Evolutionary conservation across 805 yeast species (phyloP), one percentile per base, ranked within the genome.

Genomic region (Candida maesae): DNA sequence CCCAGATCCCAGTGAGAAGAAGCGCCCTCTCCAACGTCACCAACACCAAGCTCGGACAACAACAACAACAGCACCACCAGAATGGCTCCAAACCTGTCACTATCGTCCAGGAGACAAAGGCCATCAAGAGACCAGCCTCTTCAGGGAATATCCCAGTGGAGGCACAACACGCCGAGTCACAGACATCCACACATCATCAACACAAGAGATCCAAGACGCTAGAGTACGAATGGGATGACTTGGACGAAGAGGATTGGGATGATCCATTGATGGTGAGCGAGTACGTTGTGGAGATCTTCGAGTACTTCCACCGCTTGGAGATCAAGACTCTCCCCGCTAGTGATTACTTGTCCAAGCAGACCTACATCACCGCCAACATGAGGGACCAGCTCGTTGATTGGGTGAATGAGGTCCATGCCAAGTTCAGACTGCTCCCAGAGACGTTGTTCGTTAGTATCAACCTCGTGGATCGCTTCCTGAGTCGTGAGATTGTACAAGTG

Each of bases 351-450:
- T 70, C 66, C 46, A 72, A 78, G 61, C 85, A 81, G 60, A 72
- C 76, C 36, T 78, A 79, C 45, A 63, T 87, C 51, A 78, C 82
- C 53, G 95, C 96, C 42, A 76, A 79, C 45, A 84, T 85, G 84
- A 75, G 97, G 50, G 81, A 88, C 6, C 84, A 88, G 38, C 67
- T 89, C 43, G 87, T 89, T n/a, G 96, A 90, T 64, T 89, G 97
- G 97, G 70, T 89, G 51, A 86, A 86, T 10, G 95, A 87, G 59
- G 90, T 89, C 60, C 96, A 88, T 65, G 69, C 79, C 51, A 75
- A 86, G 60, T 89, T 89, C 64, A 74, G 90, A 50, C 72, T 90
- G 47, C 70, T 84, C 32, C 95, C 95, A 1, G 96, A 89, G 63
- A 86, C 95, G 8, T 72, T 90, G 42, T 85, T 78, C 54, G 67